A percentile compares a stretch with the other conserved stretches of the same genome.
Conservation (phyloP, 2,329 filamentous ascomycete species). For the Cytospora piceae region DNA sequence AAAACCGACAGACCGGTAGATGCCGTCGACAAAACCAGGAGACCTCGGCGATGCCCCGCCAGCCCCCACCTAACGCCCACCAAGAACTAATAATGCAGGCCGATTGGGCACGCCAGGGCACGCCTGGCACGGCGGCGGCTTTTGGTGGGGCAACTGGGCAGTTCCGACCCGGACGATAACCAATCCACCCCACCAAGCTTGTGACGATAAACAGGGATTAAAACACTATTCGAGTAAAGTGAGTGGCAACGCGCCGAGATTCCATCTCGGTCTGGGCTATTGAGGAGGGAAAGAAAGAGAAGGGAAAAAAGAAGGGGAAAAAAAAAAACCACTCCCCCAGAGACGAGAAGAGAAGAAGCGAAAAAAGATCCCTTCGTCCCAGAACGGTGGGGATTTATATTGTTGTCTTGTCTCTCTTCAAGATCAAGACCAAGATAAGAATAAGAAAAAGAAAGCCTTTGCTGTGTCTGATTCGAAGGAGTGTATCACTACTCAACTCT, state of each 20-base stretch:
- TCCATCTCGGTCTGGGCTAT: slow-evolving; percentile 19
- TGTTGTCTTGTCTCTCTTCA: too few relatives aligned
- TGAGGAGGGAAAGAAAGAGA: background rate
- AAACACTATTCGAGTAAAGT: background rate
- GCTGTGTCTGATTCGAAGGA: too few relatives aligned
- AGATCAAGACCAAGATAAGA: too few relatives aligned
- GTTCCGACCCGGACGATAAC: slow-evolving; percentile 10
- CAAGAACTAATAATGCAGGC: background rate
- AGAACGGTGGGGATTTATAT: slow-evolving; percentile 2
- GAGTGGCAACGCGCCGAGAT: slow-evolving; percentile 15
- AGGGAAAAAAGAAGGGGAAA: background rate
- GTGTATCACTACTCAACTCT: too few relatives aligned
- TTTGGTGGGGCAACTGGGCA: slow-evolving; percentile 1
- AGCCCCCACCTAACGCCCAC: too few relatives aligned
- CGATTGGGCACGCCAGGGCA: background rate
- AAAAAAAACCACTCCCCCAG: background rate
- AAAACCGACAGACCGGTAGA: too few relatives aligned
- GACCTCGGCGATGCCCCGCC: background rate
- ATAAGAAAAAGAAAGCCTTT: too few relatives aligned
- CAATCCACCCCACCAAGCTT: slow-evolving; percentile 23
- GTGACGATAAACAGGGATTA: slow-evolving; percentile 24
- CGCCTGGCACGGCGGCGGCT: background rate
- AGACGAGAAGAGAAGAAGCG: background rate
- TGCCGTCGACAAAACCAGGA: background rate
- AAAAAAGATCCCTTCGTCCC: background rate